Conservation (phyloP, 106 monocot species). For the Dendrobium catenatum region DNA sequence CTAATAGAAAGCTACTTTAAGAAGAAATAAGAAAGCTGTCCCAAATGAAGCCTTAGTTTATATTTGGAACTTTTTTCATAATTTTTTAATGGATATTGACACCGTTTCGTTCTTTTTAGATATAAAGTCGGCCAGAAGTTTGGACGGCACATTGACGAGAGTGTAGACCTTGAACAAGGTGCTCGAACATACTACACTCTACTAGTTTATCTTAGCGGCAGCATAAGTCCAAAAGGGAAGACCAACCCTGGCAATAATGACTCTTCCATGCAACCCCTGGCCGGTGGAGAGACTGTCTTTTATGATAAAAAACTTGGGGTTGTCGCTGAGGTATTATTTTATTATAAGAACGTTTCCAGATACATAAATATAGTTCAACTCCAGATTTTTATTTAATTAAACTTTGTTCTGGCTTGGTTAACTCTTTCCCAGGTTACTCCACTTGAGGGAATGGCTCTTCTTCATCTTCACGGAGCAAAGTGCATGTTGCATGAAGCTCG, state of each 20-base stretch:
- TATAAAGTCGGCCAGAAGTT: constrained; percentile 85
- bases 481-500: constrained; percentile 99
- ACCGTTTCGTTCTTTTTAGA: constrained; percentile 21
- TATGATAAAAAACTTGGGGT: constrained; percentile 59
- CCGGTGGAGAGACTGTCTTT: constrained; percentile 91
- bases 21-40: too few species aligned
- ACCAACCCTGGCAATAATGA: constrained; percentile 12
- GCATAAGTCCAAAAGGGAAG: constrained; percentile 22
- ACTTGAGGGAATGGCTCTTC: constrained; percentile 80
- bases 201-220: constrained; percentile 74
- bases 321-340: constrained; percentile 61
- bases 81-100: background rate
- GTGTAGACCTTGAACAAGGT: constrained; percentile 66
- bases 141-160: constrained; percentile 90
- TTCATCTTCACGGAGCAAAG: constrained; percentile 77
- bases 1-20: too few species aligned
- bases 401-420: background rate
- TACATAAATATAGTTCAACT: background rate
- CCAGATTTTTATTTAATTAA: background rate
- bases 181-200: constrained; percentile 58
- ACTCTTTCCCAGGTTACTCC: constrained; percentile 56
- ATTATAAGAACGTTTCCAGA: background rate
- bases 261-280: constrained; percentile 31
- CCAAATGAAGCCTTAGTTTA: background rate
- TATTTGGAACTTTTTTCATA: background rate